Base-by-base conservation (phyloP, 768 basidiomycete species). In the Phallus indusiatus region DNA sequence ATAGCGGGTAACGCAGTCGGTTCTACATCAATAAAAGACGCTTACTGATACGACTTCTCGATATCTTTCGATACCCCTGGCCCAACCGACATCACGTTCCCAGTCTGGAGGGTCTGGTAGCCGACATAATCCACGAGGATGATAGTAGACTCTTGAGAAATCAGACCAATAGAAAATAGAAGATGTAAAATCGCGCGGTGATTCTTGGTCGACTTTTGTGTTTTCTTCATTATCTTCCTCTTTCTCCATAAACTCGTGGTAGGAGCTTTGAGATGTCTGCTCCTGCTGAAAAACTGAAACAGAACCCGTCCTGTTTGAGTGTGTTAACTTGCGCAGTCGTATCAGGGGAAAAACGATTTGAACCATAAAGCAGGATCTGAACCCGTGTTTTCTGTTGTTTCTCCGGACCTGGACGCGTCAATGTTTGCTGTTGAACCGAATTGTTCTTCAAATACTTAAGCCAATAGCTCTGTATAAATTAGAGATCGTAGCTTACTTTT, bases 41-140 rank as follows among this genome's bases (percentile, higher is more conserved):
- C 73, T 60, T 66, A 85, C 88, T 69, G 81, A 70, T 55, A 88
- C 75, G 64, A 80, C 80, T 36, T 74, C 75, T 47, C 65, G 61
- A 67, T 87, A 90, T 0, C 68, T 53, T 9, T 81, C 78, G 52
- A 76, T 73, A 1, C 82, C 80, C 47, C 70, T 60, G 33, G 66
- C 70, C 89, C 87, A 90, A 64, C 81, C 77, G 1, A 78, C 79
- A 54, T 77, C 76, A 7, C 69, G 64, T 35, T 83, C 84, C 78
- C 81, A 80, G 22, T 80, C 80, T 7, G 78, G 68, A 37, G 71
- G 67, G 63, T 87, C 83, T 8, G 86, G 83, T 21, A 90, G 62
- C 54, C 74, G 75, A 65, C 89, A 86, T 11, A 88, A 67, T 16
- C 83, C 81, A 64, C 81, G 79, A 10, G 86, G 85, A 61, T 81